Base-by-base conservation (phyloP, 164 flowering plant genomes). In the Tetracentron sinense region DNA sequence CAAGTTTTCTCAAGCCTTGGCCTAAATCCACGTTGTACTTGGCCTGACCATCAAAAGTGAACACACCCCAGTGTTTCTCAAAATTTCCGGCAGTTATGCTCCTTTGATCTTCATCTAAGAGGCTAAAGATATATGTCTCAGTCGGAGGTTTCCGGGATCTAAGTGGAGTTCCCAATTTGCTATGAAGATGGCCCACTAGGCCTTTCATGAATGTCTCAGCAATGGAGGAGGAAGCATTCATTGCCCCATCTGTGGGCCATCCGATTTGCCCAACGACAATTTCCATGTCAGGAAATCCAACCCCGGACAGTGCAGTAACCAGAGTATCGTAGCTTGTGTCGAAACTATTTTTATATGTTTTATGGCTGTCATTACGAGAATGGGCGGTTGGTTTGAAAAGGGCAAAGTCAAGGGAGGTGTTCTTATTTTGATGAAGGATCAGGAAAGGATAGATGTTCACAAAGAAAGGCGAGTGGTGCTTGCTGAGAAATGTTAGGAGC, bases 211-310 rank as follows among this genome's bases (percentile, higher is more conserved):
- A 90, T 53, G 69, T 65, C 59, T 83, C 75, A 3, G 98, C 97
- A 23, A 42, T 58, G 14, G 83, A 63, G 20, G 92, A 71, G 6
- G 83, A 80, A 16, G 97, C 97, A 71, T 84, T 78, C 42, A 75
- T 59, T 35, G 88, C 84, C 69, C 98, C 97, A 74, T 90, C 97
- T 4, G 97, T 88, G 16, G 98, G 98, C 98, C 98, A 93, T 33
- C 98, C 98, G 54, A 87, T 84, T 67, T 81, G 75, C 28, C 82
- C 82, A 44, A 88, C 69, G 17, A 87, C 79, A 35, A 90, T 79
- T 8, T 85, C 87, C 70, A 84, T 80, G 5, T 74, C 64, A 1
- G 81, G 81, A 73, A 82, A 88, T 4, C 98, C 87, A 60, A 67
- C 72, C 27, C 31, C 57, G 1, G 92, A 79, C 50, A 93, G 72